Evolutionary conservation across 345 rosid species (phyloP).

Genomic region (Arabidopsis suecica): DNA sequence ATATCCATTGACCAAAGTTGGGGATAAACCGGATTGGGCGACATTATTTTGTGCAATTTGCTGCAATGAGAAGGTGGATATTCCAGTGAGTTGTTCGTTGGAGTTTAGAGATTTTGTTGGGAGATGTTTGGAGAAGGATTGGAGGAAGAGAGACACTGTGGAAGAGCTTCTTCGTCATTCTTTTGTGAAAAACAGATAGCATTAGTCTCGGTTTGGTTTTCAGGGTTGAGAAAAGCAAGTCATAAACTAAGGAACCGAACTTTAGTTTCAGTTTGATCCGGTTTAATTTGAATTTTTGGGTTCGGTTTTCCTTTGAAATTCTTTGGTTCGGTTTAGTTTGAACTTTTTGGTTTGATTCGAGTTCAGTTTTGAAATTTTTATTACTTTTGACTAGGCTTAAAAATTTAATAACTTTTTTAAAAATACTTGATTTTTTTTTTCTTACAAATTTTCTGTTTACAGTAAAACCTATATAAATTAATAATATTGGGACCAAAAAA

Average conservation of each 20-base stretch:
- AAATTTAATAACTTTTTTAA: no score
- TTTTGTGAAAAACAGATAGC: conserved; percentile 44
- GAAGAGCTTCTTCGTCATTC: conserved; percentile 65
- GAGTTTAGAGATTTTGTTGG: conserved; percentile 53
- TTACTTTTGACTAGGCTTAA: no score
- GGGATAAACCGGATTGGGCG: conserved; percentile 69
- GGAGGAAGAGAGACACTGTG: conserved; percentile 62
- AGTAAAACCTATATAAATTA: no score
- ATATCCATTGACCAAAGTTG: conserved; percentile 59
- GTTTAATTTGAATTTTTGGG: neutral
- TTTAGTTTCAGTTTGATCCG: neutral
- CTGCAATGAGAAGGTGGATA: conserved; percentile 51
- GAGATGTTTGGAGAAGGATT: conserved; percentile 70
- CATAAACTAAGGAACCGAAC: neutral
- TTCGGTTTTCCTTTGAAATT: no score
- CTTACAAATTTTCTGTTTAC: neutral
- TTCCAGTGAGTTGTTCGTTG: conserved; percentile 55
- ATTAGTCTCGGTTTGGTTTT: neutral
- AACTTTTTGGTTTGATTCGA: neutral
- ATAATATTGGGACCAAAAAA: no score
- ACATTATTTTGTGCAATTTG: conserved; percentile 61
- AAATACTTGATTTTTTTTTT: neutral
- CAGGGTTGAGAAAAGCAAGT: neutral
- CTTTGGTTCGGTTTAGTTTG: neutral
- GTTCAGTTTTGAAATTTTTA: neutral